A percentile compares a stretch with the other conserved stretches of the same genome.
Evolutionary conservation across 768 basidiomycete genomes (phyloP).

Genomic region (Mycena sanguinolenta): DNA sequence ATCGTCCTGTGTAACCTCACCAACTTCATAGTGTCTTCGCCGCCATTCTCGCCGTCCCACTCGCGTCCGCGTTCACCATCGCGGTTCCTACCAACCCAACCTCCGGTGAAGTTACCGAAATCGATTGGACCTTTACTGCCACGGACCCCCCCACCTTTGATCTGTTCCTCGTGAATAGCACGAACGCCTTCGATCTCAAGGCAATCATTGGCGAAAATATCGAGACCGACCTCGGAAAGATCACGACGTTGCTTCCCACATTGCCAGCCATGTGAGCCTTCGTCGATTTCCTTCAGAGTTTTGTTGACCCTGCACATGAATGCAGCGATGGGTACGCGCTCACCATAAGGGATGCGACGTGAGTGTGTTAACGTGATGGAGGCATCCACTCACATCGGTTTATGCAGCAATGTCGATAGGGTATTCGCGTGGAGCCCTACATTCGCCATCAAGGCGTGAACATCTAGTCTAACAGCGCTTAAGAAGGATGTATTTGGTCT

Average conservation of each 20-base stretch:
- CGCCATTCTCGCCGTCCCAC: neutral
- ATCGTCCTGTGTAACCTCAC: too few species aligned
- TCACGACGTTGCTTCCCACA: neutral
- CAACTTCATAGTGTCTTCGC: neutral
- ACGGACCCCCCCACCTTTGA: neutral
- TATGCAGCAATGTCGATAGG: neutral
- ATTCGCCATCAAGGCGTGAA: neutral
- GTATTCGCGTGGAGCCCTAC: neutral
- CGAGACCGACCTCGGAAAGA: conserved; percentile 1
- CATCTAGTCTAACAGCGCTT: too few species aligned
- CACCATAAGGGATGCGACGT: neutral
- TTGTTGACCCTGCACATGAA: neutral
- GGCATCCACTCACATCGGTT: too few species aligned
- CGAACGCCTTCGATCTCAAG: neutral
- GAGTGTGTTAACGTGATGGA: too few species aligned
- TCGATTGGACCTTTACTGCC: neutral
- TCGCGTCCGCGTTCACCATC: neutral
- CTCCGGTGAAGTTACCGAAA: conserved; percentile 1
- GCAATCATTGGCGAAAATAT: neutral
- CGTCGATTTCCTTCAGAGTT: neutral
- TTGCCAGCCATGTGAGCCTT: neutral
- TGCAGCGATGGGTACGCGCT: neutral
- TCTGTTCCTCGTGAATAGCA: neutral
- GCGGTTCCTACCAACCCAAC: neutral
- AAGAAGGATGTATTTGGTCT: too few species aligned